phyloP scores from a whole-genome alignment of 331 rosid species.

The Prunus yedoensis region DNA sequence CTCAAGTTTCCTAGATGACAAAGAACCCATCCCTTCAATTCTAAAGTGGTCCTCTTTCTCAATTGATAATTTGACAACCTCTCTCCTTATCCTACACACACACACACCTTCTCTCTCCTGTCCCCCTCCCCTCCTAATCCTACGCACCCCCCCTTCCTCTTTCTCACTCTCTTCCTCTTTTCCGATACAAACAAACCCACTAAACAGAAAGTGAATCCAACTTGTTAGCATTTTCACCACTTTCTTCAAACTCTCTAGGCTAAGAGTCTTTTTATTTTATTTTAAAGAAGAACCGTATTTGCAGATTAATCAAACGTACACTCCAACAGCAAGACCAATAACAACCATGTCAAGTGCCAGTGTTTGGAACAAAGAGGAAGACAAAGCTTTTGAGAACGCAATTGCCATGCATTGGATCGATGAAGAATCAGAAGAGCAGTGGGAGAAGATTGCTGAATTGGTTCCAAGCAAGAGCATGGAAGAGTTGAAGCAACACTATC shows the following conservation, averaged over 20 bases:
- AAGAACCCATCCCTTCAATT: slow-evolving; percentile 69
- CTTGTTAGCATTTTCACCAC: slow-evolving; percentile 7
- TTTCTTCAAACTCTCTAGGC: slow-evolving; percentile 32
- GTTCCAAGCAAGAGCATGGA: slow-evolving; percentile 74
- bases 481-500: slow-evolving; percentile 76
- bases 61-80: slow-evolving; percentile 66
- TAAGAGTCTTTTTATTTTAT: too few relatives aligned
- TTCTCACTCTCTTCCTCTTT: slow-evolving; percentile 15
- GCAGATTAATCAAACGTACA: slow-evolving; percentile 6
- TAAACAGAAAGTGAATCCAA: neutral
- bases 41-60: slow-evolving; percentile 67
- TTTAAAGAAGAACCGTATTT: neutral
- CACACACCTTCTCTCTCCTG: slow-evolving; percentile 7
- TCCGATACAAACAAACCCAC: slow-evolving; percentile 36
- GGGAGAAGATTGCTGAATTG: slow-evolving; percentile 78
- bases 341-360: slow-evolving; percentile 63
- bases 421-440: slow-evolving; percentile 54
- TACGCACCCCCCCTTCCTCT: slow-evolving; percentile 52
- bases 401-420: slow-evolving; percentile 83
- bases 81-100: slow-evolving; percentile 57
- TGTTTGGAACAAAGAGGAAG: slow-evolving; percentile 87
- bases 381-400: slow-evolving; percentile 84
- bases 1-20: slow-evolving; percentile 50
- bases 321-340: neutral
- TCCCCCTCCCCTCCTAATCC: slow-evolving; percentile 44